phyloP scores from a whole-genome alignment of 768 basidiomycete species.

The Rhizopogon rudus region DNA sequence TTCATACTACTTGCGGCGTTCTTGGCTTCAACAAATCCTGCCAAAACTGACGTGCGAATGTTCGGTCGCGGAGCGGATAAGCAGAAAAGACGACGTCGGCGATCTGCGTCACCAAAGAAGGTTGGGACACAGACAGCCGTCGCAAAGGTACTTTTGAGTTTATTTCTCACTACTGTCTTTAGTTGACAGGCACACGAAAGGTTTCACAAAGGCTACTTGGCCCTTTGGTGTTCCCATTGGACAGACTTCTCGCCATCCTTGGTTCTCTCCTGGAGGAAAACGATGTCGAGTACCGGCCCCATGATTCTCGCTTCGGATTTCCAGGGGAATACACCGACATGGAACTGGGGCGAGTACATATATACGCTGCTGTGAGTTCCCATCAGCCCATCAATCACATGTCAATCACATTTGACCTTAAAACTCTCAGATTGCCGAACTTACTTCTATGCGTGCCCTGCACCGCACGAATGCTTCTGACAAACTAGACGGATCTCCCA shows the following conservation, averaged over 20 bases:
- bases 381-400: background rate
- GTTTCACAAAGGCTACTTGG: constrained; percentile 76
- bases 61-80: constrained; percentile 74
- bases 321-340: constrained; percentile 74
- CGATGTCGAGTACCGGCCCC: constrained; percentile 39
- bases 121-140: constrained; percentile 36
- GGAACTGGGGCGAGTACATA: constrained; percentile 58
- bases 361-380: constrained; percentile 52
- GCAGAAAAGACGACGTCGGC: constrained; percentile 49
- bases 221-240: constrained; percentile 72
- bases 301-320: constrained; percentile 43
- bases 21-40: constrained; percentile 81
- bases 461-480: constrained; percentile 58
- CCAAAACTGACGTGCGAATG: constrained; percentile 75
- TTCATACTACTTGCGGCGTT: constrained; percentile 75
- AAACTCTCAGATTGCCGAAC: constrained; percentile 53
- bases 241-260: constrained; percentile 75
- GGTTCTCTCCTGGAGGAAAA: constrained; percentile 76
- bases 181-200: constrained; percentile 27
- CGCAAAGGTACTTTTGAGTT: constrained; percentile 35
- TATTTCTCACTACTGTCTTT: background rate
- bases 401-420: background rate
- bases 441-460: constrained; percentile 61
- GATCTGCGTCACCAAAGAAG: constrained; percentile 32
- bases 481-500: constrained; percentile 62